Base-by-base conservation (phyloP, 2,329 filamentous ascomycete genomes). In the Aspergillus felis region DNA sequence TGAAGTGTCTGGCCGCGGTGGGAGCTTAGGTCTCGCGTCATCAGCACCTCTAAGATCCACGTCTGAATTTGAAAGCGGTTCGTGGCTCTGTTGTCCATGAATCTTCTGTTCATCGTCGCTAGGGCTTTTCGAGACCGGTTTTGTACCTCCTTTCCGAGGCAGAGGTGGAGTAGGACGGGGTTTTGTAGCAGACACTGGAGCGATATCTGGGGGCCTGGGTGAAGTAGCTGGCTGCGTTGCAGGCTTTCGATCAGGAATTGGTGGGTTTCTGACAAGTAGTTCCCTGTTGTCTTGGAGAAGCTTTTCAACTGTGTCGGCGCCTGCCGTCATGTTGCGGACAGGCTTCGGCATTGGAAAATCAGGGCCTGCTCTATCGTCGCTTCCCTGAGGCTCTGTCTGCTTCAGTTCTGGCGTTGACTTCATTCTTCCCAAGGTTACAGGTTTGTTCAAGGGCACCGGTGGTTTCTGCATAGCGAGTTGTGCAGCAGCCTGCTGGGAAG, bases 401-500 rank as follows among this genome's bases (percentile, higher is more conserved):
- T 55, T 57, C 42, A 49, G 46, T 20, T 42, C 56, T 27, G 49
- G 56, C 32, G 25, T 41, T 46, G 48, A 51, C 50, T 48, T 51
- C 17, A 28, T 46, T 17, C 25, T 46, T n/a, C 50, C 44, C 35
- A 20, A 49, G 28, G n/a, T 57, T 41, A 12, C 57, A 14, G 47
- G 56, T 48, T 42, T 64, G 64, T 50, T 53, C 55, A 28, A 58
- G 60, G 64, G 63, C 10, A 55, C 57, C 17, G 66, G 62, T 32
- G 70, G 71, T 57, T 64, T 68, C 56, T 65, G 66, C 4, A 67
- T 70, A 29, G 74, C 72, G 25, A 74, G 61, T 49, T 70, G 67
- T 22, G 74, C 71, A 48, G 74, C 73, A 50, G 75, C 68, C 41
- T 70, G 65, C 51, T 72, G 72, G 10, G 69, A 62, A 7, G 61